Percentiles rank a stretch among this genome's conserved stretches.
Conservation (phyloP, 768 basidiomycete species). For the Brasilioporus rufonigricans region DNA sequence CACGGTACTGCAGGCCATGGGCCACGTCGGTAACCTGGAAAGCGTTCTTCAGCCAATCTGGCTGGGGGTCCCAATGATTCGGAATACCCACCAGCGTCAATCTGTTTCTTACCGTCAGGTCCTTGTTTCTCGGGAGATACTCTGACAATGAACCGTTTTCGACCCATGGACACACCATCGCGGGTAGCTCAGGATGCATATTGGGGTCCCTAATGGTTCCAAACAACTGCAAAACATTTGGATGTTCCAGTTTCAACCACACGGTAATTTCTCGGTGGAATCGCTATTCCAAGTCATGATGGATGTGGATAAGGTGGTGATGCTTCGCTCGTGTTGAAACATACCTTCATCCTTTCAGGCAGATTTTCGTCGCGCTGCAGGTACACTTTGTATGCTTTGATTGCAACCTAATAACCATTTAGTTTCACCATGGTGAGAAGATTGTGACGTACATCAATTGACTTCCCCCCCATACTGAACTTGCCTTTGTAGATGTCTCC, state of each 20-base stretch:
- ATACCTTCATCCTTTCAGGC: not conserved
- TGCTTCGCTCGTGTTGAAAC: not conserved
- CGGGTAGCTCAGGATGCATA: not conserved
- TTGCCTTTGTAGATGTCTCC: not conserved
- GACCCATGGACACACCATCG: not conserved
- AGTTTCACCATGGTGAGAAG: not conserved
- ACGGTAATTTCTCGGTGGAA: not conserved
- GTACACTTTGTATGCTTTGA: not conserved
- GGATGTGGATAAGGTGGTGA: too few relatives aligned
- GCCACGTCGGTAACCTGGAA: not conserved
- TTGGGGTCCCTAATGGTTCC: not conserved
- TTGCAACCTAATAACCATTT: not conserved
- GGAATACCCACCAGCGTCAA: not conserved
- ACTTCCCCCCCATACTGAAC: not conserved
- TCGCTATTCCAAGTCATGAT: not conserved
- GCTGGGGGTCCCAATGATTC: not conserved
- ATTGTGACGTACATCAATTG: not conserved
- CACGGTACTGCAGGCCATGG: slow-evolving; percentile 1
- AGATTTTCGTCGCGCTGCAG: not conserved
- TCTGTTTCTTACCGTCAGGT: not conserved
- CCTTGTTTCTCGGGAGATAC: not conserved
- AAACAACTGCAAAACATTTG: not conserved
- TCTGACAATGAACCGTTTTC: not conserved
- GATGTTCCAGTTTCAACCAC: not conserved
- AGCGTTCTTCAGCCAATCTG: not conserved